Evolutionary conservation across 495 filamentous ascomycete species (phyloP), one percentile per base, ranked within the genome.

Genomic region (Penicillium waksmanii): DNA sequence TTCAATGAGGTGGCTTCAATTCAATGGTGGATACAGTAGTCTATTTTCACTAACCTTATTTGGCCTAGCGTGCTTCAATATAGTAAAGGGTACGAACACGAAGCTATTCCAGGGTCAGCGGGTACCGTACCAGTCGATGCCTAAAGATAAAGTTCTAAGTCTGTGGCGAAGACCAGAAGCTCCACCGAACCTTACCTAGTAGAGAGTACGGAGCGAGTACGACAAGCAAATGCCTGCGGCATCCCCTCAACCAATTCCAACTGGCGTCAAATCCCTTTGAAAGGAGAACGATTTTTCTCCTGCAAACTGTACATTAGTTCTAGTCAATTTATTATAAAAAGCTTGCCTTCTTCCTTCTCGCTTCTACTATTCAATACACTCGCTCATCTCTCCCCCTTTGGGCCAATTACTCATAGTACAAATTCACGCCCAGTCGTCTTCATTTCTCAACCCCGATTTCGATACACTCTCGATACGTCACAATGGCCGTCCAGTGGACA

Each of bases 401-500:
- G 7, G 27, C 6, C 27, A 31, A 6, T 31, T 31, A 7, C 27
- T 31, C 27, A 31, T 31, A 23, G 23, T 23, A 31, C 27, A 31
- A 9, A 8, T 31, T 31, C 8, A 31, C 27, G 8, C 27, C 8
- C 27, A 7, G 8, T 31, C 4, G 1, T 31, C 27, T 31, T 6
- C 27, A 31, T 31, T 9, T 31, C 27, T 31, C 8, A 31, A 31
- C 4, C 23, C 3, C 23, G 27, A 38, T 38, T 1, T 38, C 36
- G n/a, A 31, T 44, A 33, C 11, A 21, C 50, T 18, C 15, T 3
- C 19, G 8, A 33, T 35, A 33, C 42, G n/a, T 15, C 17, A 58
- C 34, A 49, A 70, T 70, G 62, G 50, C 51, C 3, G 11, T n/a
- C 1, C 36, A 40, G 11, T 70, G 61, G 36, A 58, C 53, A 13